These are phyloP conservation scores for Fraxinus cuspidata DNA, from an alignment of 257 asterid species.

Conservation along the genomic window DNA sequence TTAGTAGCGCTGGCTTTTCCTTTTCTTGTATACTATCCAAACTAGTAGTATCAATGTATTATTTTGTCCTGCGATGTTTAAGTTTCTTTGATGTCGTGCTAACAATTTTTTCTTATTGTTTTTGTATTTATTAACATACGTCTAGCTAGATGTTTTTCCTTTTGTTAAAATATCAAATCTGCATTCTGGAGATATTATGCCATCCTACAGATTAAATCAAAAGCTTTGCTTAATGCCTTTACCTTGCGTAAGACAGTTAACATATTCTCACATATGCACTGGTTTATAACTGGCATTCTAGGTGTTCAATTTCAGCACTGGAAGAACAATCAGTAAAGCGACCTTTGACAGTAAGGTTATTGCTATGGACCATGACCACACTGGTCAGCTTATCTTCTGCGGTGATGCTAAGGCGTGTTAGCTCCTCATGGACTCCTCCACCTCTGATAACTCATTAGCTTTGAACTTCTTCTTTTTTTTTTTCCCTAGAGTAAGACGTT, in stretches of 20 bases:
- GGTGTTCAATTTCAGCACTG: conserved; percentile 96
- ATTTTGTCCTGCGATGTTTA: no score
- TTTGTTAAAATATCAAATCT: no score
- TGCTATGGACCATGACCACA: conserved; percentile 97
- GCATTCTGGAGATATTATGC: no score
- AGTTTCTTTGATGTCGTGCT: no score
- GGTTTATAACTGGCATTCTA: conserved; percentile 36
- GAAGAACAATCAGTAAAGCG: conserved; percentile 72
- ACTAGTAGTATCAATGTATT: neutral
- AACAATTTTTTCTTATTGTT: no score
- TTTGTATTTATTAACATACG: no score
- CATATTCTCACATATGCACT: no score
- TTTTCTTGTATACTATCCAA: neutral
- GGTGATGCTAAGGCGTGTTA: conserved; percentile 83
- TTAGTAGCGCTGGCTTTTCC: neutral
- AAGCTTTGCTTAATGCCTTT: no score
- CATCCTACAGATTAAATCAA: no score
- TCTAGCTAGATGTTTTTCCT: no score
- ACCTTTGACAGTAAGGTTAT: conserved; percentile 78
- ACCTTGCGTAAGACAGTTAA: no score
- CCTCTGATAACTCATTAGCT: neutral
- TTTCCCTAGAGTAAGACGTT: neutral
- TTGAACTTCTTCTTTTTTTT: neutral
- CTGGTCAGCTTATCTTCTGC: conserved; percentile 92
- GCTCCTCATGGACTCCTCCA: conserved; percentile 13